Evolutionary conservation across 2,329 filamentous ascomycete genomes (phyloP).

Genomic region (Xylaria sp.): DNA sequence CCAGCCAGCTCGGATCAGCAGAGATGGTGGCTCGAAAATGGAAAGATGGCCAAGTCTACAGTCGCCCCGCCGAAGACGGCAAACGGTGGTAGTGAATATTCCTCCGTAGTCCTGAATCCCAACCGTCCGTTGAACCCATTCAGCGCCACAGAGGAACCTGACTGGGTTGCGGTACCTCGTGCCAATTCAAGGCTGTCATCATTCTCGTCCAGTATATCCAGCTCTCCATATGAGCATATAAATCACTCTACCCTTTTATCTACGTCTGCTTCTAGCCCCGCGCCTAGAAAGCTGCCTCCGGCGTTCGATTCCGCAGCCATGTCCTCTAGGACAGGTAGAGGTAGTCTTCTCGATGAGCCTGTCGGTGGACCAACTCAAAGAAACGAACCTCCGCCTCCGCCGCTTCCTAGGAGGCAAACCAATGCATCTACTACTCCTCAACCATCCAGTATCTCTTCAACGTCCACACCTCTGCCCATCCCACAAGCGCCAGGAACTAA

Average conservation of each 20-base stretch:
- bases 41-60: constrained; percentile 78
- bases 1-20: constrained; percentile 74
- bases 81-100: constrained; percentile 55
- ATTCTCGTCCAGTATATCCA: constrained; percentile 65
- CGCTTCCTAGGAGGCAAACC: constrained; percentile 51
- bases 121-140: constrained; percentile 86
- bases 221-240: constrained; percentile 69
- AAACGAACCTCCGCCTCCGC: constrained; percentile 56
- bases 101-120: constrained; percentile 74
- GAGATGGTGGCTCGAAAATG: constrained; percentile 77
- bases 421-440: constrained; percentile 37
- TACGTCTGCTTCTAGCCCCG: constrained; percentile 58
- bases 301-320: constrained; percentile 60
- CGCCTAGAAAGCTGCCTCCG: constrained; percentile 63
- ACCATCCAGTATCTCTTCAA: constrained; percentile 36
- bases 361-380: constrained; percentile 43
- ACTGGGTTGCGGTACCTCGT: constrained; percentile 80
- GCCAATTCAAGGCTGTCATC: constrained; percentile 64
- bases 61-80: constrained; percentile 70
- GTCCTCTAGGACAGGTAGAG: constrained; percentile 59
- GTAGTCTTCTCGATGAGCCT: constrained; percentile 57
- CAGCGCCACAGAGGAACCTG: constrained; percentile 75
- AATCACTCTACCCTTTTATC: constrained; percentile 60
- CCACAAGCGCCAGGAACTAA: constrained; percentile 35
- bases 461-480: constrained; percentile 54